phyloP scores from a whole-genome alignment of 768 basidiomycete species.

The Phaeotremella skinneri region DNA sequence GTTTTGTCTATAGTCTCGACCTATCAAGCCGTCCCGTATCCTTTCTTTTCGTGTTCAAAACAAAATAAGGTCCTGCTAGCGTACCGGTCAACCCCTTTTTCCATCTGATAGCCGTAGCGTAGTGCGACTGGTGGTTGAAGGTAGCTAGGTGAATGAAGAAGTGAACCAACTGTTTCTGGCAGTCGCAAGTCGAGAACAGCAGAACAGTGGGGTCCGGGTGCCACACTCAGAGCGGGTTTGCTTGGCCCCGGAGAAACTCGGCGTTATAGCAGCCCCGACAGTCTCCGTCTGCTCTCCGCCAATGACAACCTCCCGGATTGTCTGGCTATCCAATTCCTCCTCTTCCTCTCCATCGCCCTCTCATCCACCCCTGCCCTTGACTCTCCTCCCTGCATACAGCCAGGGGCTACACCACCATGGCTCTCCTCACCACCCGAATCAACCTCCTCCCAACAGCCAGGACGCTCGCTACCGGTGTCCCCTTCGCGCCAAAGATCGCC shows the following conservation, averaged over 20 bases:
- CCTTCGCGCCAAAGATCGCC: slow-evolving; percentile 71
- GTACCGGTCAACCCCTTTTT: not conserved
- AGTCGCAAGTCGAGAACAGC: not conserved
- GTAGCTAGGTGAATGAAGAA: not conserved
- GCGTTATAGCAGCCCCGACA: not conserved
- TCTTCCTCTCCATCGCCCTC: not conserved
- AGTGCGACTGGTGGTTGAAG: not conserved
- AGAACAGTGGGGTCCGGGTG: too few species aligned
- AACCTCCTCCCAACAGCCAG: slow-evolving; percentile 78
- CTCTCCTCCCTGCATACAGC: too few species aligned
- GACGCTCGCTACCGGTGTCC: slow-evolving; percentile 74
- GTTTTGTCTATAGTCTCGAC: too few species aligned
- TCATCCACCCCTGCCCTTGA: too few species aligned
- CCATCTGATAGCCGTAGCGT: not conserved
- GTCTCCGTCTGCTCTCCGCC: not conserved
- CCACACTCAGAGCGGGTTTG: too few species aligned
- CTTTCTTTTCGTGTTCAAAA: slow-evolving; percentile 57
- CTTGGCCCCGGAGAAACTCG: not conserved
- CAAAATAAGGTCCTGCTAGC: not conserved
- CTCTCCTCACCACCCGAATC: slow-evolving; percentile 50
- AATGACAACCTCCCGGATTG: not conserved
- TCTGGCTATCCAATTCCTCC: not conserved
- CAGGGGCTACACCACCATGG: slow-evolving; percentile 29
- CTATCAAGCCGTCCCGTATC: too few species aligned
- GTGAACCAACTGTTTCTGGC: not conserved